A percentile compares a stretch with the other conserved stretches of the same genome.
phyloP scores from a whole-genome alignment of 176 grass and related monocot species.

The Secale cereale region DNA sequence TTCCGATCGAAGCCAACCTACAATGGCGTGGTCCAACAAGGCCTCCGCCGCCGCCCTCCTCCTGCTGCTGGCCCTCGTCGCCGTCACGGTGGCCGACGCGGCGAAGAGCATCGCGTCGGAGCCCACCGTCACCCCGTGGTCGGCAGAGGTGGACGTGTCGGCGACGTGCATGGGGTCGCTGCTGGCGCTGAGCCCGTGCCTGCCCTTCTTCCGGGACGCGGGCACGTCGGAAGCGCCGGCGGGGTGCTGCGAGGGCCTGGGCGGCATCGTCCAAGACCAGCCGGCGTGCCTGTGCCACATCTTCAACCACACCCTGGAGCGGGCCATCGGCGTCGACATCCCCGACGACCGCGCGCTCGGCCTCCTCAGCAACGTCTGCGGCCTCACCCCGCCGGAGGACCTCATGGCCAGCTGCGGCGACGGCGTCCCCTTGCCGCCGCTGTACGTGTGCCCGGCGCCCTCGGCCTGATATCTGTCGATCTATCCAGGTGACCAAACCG shows the following conservation, averaged over 20 bases:
- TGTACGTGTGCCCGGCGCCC: constrained; percentile 22
- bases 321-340: constrained; percentile 36
- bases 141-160: not conserved
- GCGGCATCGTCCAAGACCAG: not conserved
- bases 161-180: constrained; percentile 25
- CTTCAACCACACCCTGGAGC: constrained; percentile 31
- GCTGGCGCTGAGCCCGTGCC: constrained; percentile 37
- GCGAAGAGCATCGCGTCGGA: not conserved
- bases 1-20: not conserved
- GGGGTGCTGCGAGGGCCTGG: constrained; percentile 32
- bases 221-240: constrained; percentile 5
- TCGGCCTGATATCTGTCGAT: not conserved
- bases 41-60: not conserved
- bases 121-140: not conserved
- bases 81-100: not conserved
- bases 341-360: constrained; percentile 16
- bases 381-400: constrained; percentile 16
- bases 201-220: constrained; percentile 25
- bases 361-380: constrained; percentile 10
- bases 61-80: not conserved
- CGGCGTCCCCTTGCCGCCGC: not conserved
- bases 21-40: constrained; percentile 17
- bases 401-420: constrained; percentile 10
- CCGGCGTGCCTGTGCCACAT: constrained; percentile 37
- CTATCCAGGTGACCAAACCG: not conserved